Percentiles rank a stretch among this genome's conserved stretches.
phyloP scores from a whole-genome alignment of 345 rosid genomes.

The Atalantia buxifolia region DNA sequence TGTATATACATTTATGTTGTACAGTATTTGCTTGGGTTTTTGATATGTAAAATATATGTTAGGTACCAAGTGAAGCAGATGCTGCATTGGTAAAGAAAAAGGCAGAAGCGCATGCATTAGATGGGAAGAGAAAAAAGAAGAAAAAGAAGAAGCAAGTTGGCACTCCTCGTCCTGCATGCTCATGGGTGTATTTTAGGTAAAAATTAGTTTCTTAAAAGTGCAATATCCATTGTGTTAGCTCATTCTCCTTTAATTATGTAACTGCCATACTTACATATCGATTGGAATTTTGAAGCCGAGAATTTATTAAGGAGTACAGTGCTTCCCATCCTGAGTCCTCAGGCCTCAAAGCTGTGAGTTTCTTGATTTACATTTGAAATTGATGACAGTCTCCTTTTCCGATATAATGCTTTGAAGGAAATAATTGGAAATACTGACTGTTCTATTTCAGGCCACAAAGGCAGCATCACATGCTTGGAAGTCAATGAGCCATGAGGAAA shows the following conservation, averaged over 20 bases:
- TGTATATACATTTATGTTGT: background rate
- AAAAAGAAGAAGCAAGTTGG: conserved; percentile 31
- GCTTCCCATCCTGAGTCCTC: conserved; percentile 49
- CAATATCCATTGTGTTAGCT: background rate
- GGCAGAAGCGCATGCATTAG: conserved; percentile 24
- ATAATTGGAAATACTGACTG: background rate
- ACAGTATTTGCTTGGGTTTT: background rate
- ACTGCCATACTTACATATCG: conserved; percentile 9
- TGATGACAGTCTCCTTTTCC: background rate
- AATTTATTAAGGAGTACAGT: conserved; percentile 44
- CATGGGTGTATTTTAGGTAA: conserved; percentile 52
- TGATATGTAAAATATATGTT: background rate
- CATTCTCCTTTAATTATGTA: background rate
- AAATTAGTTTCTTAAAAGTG: background rate
- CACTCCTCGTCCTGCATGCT: conserved; percentile 47
- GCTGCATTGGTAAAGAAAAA: conserved; percentile 12
- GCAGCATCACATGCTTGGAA: conserved; percentile 53
- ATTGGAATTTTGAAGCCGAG: conserved; percentile 33
- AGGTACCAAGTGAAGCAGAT: conserved; percentile 40
- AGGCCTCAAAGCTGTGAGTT: conserved; percentile 47
- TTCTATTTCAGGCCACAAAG: conserved; percentile 38
- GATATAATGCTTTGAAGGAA: background rate
- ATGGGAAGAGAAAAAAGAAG: conserved; percentile 35
- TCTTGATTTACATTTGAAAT: conserved; percentile 4
- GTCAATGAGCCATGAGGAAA: conserved; percentile 42